These are phyloP conservation scores for Panicum virgatum DNA, from an alignment of 202 grass and related monocot species.

Conservation along the genomic window DNA sequence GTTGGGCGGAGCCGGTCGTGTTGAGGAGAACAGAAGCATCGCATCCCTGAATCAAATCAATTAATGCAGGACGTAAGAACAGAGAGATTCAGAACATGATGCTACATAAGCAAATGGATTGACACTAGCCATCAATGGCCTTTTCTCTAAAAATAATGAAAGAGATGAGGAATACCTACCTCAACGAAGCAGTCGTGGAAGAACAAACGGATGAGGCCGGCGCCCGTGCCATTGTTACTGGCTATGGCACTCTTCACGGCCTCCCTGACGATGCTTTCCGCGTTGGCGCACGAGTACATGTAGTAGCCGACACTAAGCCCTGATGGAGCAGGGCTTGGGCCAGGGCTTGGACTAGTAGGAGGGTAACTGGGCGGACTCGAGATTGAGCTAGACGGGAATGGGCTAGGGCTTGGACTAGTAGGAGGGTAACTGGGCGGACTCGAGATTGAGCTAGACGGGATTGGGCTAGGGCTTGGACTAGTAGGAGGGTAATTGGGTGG, in stretches of 20 bases:
- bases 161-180: conserved; percentile 9
- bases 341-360: conserved; percentile 3
- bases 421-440: conserved; percentile 11
- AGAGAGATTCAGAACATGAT: neutral
- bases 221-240: conserved; percentile 35
- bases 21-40: conserved; percentile 68
- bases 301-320: conserved; percentile 36
- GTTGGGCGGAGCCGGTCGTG: conserved; percentile 4
- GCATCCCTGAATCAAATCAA: conserved; percentile 36
- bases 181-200: conserved; percentile 66
- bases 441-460: neutral
- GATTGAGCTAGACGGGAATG: neutral
- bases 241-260: conserved; percentile 1
- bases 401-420: neutral
- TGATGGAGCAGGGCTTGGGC: neutral
- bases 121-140: neutral
- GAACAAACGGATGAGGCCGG: conserved; percentile 44
- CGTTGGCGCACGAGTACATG: conserved; percentile 17
- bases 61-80: neutral
- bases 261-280: conserved; percentile 21
- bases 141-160: too few relatives aligned
- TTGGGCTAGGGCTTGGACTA: neutral
- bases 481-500: conserved; percentile 22
- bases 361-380: neutral
- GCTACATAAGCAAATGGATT: too few relatives aligned